Base-by-base conservation (phyloP, 371 early-diverging fungal species). In the Mortierella sp. region DNA sequence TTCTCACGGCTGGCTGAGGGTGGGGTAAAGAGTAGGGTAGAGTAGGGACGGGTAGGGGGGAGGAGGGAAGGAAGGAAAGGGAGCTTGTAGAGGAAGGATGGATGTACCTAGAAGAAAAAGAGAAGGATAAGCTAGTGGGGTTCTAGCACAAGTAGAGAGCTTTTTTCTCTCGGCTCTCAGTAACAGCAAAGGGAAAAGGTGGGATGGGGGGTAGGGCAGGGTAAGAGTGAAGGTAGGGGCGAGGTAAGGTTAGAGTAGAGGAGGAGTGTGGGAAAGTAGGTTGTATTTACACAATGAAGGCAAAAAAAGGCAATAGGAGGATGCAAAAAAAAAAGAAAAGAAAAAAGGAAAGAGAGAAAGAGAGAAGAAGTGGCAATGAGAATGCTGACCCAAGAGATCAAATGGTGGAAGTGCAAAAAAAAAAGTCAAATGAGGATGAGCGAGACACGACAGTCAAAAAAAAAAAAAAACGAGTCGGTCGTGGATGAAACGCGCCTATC, bases 391-490 rank as follows among this genome's bases (percentile, higher is more conserved):
- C 15, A 25, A 16, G n/a, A 43, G 58, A 58, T 6, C 37, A 58
- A n/a, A 58, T 58, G 58, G 16, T 23, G 37, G 29, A 44, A 56
- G 25, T 45, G 57, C 52, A 44, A 28, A 19, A 23, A 26, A 23
- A 65, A 57, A 28, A 44, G 57, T 44, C 29, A 26, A 51, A 65
- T 57, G 47, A 30, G 51, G 43, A 30, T 51, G 23, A 14, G 25
- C 11, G 14, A 7, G 47, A 12, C 43, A 21, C 23, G 51, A 26
- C 7, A 50, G 37, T 52, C 18, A 25, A 9, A 28, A 45, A 64
- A 45, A 63, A 55, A 63, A 55, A 63, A 53, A 53, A 53, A n/a
- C n/a, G 46, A 46, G 46, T 46, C 46, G 16, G 46, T 12, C 12
- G 16, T 46, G 16, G 12, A n/a, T n/a, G n/a, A 37, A 37, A 37